Percentiles rank a stretch among this genome's conserved stretches.
Evolutionary conservation across 1,284 basidiomycete species (phyloP).

Genomic region (Ceratobasidium sp.): DNA sequence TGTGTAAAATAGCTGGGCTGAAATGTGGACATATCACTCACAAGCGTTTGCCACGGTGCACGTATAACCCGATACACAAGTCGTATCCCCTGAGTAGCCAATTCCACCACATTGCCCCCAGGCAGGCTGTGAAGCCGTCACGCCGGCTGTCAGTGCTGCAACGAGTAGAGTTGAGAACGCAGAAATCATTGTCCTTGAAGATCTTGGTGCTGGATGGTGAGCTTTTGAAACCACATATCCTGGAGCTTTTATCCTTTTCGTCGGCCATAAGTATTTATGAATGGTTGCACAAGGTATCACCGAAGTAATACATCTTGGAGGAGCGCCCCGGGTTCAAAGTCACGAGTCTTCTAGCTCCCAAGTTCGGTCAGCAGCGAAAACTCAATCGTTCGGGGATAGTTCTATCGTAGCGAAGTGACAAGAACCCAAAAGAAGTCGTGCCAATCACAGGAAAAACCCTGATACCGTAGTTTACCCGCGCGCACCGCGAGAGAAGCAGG

Average conservation of each 20-base stretch:
- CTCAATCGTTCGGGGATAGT: background rate
- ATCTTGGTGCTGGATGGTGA: background rate
- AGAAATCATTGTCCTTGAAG: slow-evolving; percentile 19
- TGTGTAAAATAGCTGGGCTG: too few relatives aligned
- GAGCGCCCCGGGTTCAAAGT: slow-evolving; percentile 18
- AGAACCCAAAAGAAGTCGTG: background rate
- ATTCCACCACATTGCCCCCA: slow-evolving; percentile 43
- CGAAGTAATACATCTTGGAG: slow-evolving; percentile 3
- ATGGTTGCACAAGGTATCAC: slow-evolving; percentile 10
- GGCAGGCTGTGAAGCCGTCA: slow-evolving; percentile 16
- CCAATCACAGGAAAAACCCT: too few relatives aligned
- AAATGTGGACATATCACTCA: background rate
- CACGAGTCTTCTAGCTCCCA: background rate
- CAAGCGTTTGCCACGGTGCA: slow-evolving; percentile 42
- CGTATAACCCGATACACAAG: slow-evolving; percentile 41
- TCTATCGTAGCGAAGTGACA: background rate
- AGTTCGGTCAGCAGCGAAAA: background rate
- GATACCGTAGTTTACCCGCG: slow-evolving; percentile 1
- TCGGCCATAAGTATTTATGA: background rate
- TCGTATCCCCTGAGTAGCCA: slow-evolving; percentile 30
- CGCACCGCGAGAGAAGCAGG: too few relatives aligned
- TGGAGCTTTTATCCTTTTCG: background rate
- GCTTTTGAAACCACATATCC: too few relatives aligned
- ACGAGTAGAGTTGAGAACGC: slow-evolving; percentile 3
- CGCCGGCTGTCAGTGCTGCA: slow-evolving; percentile 12